These are phyloP conservation scores for Colletotrichum godetiae DNA, from an alignment of 2,329 filamentous ascomycete genomes.

Conservation along the genomic window DNA sequence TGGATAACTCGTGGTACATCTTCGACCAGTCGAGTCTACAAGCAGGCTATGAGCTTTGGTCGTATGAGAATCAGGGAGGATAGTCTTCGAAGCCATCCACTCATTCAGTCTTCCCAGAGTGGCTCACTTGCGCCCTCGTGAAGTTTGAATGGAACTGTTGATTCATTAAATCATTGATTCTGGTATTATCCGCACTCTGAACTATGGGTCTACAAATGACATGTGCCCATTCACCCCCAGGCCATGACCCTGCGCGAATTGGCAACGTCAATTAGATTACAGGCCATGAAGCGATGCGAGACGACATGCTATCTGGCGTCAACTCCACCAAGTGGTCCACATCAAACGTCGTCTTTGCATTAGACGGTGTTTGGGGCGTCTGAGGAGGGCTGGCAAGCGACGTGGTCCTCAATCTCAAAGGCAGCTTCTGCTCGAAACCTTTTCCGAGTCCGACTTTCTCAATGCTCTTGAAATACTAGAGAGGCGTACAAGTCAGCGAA, in stretches of 20 bases:
- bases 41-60: slow-evolving; percentile 37
- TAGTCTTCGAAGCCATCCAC: neutral
- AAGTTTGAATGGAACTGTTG: neutral
- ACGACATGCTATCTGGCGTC: slow-evolving; percentile 38
- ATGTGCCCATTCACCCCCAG: neutral
- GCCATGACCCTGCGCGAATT: neutral
- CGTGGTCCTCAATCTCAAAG: slow-evolving; percentile 38
- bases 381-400: slow-evolving; percentile 35
- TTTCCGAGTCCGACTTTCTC: slow-evolving; percentile 62
- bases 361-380: slow-evolving; percentile 39
- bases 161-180: neutral
- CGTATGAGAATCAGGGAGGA: slow-evolving; percentile 24
- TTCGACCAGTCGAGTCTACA: slow-evolving; percentile 42
- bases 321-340: slow-evolving; percentile 32
- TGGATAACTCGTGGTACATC: slow-evolving; percentile 42
- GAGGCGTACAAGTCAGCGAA: neutral
- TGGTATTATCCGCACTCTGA: neutral
- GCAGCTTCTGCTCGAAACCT: slow-evolving; percentile 59
- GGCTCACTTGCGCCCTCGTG: neutral
- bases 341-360: slow-evolving; percentile 14
- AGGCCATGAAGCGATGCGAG: slow-evolving; percentile 34
- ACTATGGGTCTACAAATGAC: neutral
- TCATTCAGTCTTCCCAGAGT: neutral
- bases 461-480: slow-evolving; percentile 64
- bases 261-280: neutral